phyloP scores from a whole-genome alignment of 306 rosid species.

The Amphicarpaea edgeworthii region DNA sequence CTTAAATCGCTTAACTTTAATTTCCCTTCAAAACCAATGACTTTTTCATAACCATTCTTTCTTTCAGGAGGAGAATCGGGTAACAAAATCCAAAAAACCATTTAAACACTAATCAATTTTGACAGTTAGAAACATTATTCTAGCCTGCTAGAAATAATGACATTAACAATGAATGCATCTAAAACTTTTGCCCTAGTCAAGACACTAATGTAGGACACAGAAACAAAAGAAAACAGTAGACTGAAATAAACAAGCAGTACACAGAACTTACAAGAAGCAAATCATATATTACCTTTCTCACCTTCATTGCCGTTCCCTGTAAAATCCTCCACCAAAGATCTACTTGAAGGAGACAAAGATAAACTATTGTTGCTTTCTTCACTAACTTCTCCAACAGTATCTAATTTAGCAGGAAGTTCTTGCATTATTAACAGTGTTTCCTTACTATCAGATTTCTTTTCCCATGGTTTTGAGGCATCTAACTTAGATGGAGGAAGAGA shows the following conservation, averaged over 20 bases:
- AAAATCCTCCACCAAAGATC: conserved; percentile 50
- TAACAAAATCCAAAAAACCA: conserved; percentile 20
- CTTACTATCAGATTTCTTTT: conserved; percentile 59
- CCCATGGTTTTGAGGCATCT: conserved; percentile 55
- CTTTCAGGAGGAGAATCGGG: conserved; percentile 27
- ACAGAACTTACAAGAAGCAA: conserved; percentile 34
- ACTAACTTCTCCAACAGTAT: conserved; percentile 65
- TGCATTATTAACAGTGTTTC: conserved; percentile 46
- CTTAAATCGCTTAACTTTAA: conserved; percentile 29
- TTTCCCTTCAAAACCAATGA: conserved; percentile 31
- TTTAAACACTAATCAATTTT: conserved; percentile 34
- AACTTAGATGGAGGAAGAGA: conserved; percentile 48
- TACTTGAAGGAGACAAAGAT: conserved; percentile 59
- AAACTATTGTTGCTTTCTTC: conserved; percentile 62
- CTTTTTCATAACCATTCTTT: conserved; percentile 25
- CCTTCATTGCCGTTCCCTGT: conserved; percentile 48
- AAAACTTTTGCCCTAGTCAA: conserved; percentile 24
- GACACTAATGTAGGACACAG: conserved; percentile 2
- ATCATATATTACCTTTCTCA: conserved; percentile 64
- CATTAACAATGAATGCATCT: conserved; percentile 9
- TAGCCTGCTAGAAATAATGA: conserved; percentile 23
- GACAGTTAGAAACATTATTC: background rate
- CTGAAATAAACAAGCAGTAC: conserved; percentile 29
- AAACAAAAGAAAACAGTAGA: conserved; percentile 26
- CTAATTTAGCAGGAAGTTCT: conserved; percentile 62